phyloP scores from a whole-genome alignment of 148 eudicot species.

The Chenopodium formosanum region DNA sequence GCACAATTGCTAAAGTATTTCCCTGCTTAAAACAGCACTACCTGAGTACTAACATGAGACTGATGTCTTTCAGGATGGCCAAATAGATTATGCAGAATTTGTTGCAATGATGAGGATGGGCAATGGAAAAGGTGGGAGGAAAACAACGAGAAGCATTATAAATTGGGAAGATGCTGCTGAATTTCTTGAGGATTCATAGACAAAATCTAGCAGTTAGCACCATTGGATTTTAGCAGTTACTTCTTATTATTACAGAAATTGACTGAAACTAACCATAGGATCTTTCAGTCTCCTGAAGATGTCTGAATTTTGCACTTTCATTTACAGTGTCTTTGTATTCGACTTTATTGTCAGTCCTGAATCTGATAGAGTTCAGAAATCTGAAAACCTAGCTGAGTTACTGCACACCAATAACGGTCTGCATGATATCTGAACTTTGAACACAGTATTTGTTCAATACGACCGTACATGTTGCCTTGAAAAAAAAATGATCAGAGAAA shows the following conservation, averaged over 20 bases:
- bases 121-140: slow-evolving; percentile 47
- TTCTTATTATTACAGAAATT: not conserved
- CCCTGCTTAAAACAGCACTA: not conserved
- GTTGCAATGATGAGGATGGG: slow-evolving; percentile 83
- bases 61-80: slow-evolving; percentile 56
- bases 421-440: not conserved
- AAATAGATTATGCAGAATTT: slow-evolving; percentile 73
- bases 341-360: not conserved
- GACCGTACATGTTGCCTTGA: not conserved
- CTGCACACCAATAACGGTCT: not conserved
- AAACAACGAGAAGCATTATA: slow-evolving; percentile 56
- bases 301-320: not conserved
- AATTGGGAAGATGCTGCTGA: slow-evolving; percentile 52
- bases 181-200: slow-evolving; percentile 28
- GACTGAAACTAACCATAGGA: slow-evolving; percentile 12
- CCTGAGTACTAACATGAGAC: slow-evolving; percentile 8
- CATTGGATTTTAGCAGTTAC: not conserved
- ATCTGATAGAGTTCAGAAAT: not conserved
- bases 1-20: not conserved
- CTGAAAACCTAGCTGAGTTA: not conserved
- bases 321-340: not conserved
- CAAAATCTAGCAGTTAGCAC: not conserved
- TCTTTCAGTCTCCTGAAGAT: not conserved
- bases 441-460: not conserved
- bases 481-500: not conserved